Conservation (phyloP, 1,284 basidiomycete species). For the Ceratobasidium sp. region DNA sequence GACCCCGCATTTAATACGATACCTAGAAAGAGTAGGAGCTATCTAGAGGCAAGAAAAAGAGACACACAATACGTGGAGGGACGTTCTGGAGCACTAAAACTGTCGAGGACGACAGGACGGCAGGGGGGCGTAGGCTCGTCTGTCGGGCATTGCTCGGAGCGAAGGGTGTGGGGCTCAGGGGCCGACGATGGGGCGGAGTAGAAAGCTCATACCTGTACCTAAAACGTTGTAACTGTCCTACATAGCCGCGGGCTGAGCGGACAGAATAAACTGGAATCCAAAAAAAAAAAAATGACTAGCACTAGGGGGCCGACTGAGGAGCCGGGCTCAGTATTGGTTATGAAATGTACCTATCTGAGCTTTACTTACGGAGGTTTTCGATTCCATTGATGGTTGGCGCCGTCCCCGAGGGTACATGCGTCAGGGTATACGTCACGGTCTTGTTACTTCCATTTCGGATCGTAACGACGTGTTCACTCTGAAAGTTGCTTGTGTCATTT, state of each 20-base stretch:
- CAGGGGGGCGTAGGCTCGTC: conserved; percentile 7
- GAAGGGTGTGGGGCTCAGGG: not conserved
- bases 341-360: conserved; percentile 22
- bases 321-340: not conserved
- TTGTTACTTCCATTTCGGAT: conserved; percentile 46
- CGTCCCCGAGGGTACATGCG: conserved; percentile 46
- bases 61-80: no score
- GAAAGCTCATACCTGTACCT: not conserved
- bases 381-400: conserved; percentile 55
- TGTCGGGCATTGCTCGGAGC: conserved; percentile 1
- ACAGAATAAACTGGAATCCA: not conserved
- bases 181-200: not conserved
- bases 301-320: conserved; percentile 44
- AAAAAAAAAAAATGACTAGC: not conserved
- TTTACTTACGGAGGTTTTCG: conserved; percentile 44
- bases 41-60: no score
- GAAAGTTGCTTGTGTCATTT: conserved; percentile 70
- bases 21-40: not conserved
- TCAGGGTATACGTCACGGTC: conserved; percentile 45
- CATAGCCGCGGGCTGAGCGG: not conserved
- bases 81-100: not conserved
- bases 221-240: not conserved
- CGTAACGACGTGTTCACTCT: conserved; percentile 42
- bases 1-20: not conserved
- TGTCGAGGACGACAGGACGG: not conserved